Percentiles rank a stretch among this genome's conserved stretches.
phyloP scores from a whole-genome alignment of 371 early-diverging fungal species.

The Mortierella sp. region DNA sequence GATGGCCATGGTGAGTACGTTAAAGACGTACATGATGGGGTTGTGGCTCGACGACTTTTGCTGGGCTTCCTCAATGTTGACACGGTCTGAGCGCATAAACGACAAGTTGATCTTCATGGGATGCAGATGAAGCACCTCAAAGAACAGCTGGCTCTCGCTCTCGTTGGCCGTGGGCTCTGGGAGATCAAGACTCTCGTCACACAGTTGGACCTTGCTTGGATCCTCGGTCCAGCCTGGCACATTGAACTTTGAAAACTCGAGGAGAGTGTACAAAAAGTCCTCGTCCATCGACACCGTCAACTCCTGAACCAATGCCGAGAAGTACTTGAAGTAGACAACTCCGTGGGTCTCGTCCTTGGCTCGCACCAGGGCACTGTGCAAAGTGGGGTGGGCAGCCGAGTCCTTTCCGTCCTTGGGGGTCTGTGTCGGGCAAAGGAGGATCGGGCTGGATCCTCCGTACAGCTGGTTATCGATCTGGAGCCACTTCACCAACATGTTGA shows the following conservation, averaged over 20 bases:
- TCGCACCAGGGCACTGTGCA: slow-evolving; percentile 76
- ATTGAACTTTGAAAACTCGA: slow-evolving; percentile 88
- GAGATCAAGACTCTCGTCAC: slow-evolving; percentile 72
- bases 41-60: slow-evolving; percentile 58
- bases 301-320: slow-evolving; percentile 91
- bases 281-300: slow-evolving; percentile 94
- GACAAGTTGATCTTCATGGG: slow-evolving; percentile 96
- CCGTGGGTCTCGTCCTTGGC: slow-evolving; percentile 91
- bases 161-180: slow-evolving; percentile 80
- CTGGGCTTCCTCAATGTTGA: slow-evolving; percentile 70
- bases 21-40: slow-evolving; percentile 74
- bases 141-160: slow-evolving; percentile 85
- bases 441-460: slow-evolving; percentile 85
- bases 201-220: slow-evolving; percentile 57
- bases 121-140: slow-evolving; percentile 94
- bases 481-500: slow-evolving; percentile 88
- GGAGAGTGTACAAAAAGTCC: slow-evolving; percentile 85
- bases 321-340: slow-evolving; percentile 93
- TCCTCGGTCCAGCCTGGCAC: slow-evolving; percentile 67
- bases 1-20: slow-evolving; percentile 96
- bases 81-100: slow-evolving; percentile 88
- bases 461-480: slow-evolving; percentile 96
- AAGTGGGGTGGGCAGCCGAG: slow-evolving; percentile 68
- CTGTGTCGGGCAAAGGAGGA: slow-evolving; percentile 93
- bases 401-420: slow-evolving; percentile 75